Conservation (phyloP, 768 basidiomycete species). For the Lactarius akahatsu region DNA sequence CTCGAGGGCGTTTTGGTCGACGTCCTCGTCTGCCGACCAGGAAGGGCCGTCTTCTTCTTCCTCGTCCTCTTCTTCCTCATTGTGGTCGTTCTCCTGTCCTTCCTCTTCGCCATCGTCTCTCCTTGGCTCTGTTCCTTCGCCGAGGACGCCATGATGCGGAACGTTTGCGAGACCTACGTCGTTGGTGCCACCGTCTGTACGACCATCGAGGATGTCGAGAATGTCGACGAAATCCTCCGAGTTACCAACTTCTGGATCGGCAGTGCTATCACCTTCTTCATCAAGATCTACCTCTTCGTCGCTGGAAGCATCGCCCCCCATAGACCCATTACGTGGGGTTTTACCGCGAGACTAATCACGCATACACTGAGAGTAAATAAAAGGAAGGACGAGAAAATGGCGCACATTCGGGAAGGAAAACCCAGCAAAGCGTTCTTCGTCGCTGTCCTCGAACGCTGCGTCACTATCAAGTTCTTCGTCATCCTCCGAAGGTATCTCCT, state of each 20-base stretch:
- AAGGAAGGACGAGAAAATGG: background rate
- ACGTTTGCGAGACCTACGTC: slow-evolving; percentile 19
- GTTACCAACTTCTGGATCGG: slow-evolving; percentile 39
- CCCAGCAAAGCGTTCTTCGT: slow-evolving; percentile 74
- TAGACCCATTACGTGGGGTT: background rate
- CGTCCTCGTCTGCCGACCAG: slow-evolving; percentile 50
- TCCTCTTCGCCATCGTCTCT: background rate
- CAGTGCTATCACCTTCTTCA: slow-evolving; percentile 39
- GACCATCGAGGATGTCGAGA: slow-evolving; percentile 33
- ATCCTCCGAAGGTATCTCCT: slow-evolving; percentile 50
- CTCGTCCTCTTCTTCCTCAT: slow-evolving; percentile 39
- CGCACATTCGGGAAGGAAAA: slow-evolving; percentile 47
- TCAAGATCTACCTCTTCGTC: slow-evolving; percentile 35
- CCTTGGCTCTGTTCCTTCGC: slow-evolving; percentile 25
- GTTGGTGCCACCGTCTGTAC: slow-evolving; percentile 30
- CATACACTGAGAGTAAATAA: slow-evolving; percentile 1
- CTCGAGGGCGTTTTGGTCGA: slow-evolving; percentile 59
- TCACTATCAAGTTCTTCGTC: slow-evolving; percentile 89
- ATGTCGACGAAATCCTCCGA: slow-evolving; percentile 33
- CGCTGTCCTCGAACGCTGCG: slow-evolving; percentile 78
- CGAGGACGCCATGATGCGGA: background rate
- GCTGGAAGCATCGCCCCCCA: background rate
- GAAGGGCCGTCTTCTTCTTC: slow-evolving; percentile 46
- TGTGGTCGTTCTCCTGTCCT: slow-evolving; percentile 36
- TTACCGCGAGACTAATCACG: slow-evolving; percentile 13